Base-by-base conservation (phyloP, 345 rosid species). In the Draba incana region DNA sequence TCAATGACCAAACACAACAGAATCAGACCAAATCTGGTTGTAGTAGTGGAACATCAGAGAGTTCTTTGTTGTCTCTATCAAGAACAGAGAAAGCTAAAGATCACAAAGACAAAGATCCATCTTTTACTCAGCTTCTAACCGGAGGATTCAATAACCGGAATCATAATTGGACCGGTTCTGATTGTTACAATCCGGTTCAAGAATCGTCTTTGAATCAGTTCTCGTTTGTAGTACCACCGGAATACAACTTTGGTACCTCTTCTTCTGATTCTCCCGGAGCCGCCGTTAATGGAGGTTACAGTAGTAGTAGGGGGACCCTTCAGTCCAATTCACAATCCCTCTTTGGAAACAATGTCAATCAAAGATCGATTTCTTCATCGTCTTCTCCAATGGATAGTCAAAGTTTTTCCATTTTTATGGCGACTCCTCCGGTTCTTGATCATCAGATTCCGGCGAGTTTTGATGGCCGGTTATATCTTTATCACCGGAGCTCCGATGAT, bases 241-340 rank as follows among this genome's bases (percentile, higher is more conserved):
- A 90, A 69, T 86, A 87, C 20, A 90, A 90, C 84, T 90, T 90
- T 80, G 86, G 92, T 6, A 85, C 87, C 66, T 81, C 96, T 59
- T 77, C 98, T 77, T 72, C 77, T 72, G 59, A 53, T 65, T 65
- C 71, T 67, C 63, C 71, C 45, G 62, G 43, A 30, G 20, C 70
- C 23, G 43, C 77, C 39, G 30, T 66, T 51, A 51, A 65, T 50
- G 77, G 77, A 52, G 84, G 90, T 82, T 81, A 87, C 89, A 84
- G 74, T 85, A 87, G 85, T 85, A 88, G 85, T 69, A 90, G 99
- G 99, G 97, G 99, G 97, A 88, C 99, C 99, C 99, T 94, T 94
- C 99, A 94, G 99, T 94, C 99, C 99, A 94, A 94, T 94, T 86
- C 96, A 54, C 69, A 62, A 27, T 68, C 78, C 41, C 68, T 61